A percentile compares a stretch with the other conserved stretches of the same genome.
Conservation (phyloP, 352 stramenopile genomes). For the Pythium scleroteichum region DNA sequence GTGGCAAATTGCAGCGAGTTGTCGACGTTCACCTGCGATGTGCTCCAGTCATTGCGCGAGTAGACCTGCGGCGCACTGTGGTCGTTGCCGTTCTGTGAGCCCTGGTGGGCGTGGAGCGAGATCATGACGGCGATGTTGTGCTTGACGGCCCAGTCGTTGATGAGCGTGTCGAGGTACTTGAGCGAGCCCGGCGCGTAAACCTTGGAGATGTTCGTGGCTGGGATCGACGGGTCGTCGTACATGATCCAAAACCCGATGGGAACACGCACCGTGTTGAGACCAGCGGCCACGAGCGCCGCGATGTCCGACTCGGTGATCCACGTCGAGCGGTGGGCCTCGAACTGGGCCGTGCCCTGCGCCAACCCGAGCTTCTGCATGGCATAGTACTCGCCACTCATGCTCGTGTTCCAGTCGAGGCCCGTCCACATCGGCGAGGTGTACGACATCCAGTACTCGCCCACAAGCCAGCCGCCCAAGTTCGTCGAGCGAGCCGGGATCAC, state of each 20-base stretch:
- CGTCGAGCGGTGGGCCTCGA: constrained; percentile 47
- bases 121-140: constrained; percentile 60
- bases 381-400: not conserved
- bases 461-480: constrained; percentile 53
- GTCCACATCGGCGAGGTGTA: constrained; percentile 57
- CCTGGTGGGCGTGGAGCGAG: constrained; percentile 52
- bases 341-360: constrained; percentile 24
- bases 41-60: constrained; percentile 27
- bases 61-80: constrained; percentile 37
- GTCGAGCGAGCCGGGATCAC: constrained; percentile 35
- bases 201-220: not conserved
- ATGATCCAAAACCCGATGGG: constrained; percentile 63
- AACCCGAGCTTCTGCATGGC: constrained; percentile 28
- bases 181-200: constrained; percentile 34
- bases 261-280: constrained; percentile 34
- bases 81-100: constrained; percentile 61
- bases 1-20: constrained; percentile 40
- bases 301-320: constrained; percentile 63
- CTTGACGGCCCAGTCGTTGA: constrained; percentile 49
- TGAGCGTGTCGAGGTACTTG: constrained; percentile 54
- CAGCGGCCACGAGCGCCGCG: constrained; percentile 29
- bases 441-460: constrained; percentile 54
- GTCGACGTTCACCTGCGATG: constrained; percentile 31
- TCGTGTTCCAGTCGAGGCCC: constrained; percentile 22
- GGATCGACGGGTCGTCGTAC: constrained; percentile 17